phyloP scores from a whole-genome alignment of 345 rosid species.

The Nephelium lappaceum region DNA sequence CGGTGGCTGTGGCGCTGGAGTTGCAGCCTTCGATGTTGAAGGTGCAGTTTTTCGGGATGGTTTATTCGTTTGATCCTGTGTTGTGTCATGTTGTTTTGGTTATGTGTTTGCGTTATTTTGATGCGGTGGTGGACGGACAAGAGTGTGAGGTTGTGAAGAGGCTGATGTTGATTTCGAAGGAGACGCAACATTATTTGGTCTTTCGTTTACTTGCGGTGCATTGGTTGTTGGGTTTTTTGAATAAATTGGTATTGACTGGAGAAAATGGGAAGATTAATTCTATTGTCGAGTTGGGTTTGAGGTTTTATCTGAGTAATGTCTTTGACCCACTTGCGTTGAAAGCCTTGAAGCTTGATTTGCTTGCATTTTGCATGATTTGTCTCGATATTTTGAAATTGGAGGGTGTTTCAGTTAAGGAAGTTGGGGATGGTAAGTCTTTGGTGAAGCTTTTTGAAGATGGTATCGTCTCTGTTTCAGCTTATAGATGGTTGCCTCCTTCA shows the following conservation, averaged over 20 bases:
- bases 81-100: conserved; percentile 71
- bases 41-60: conserved; percentile 88
- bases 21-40: conserved; percentile 90
- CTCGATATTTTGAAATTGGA: conserved; percentile 42
- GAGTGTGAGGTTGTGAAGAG: conserved; percentile 72
- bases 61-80: conserved; percentile 80
- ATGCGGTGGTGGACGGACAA: conserved; percentile 82
- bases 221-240: conserved; percentile 76
- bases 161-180: conserved; percentile 65
- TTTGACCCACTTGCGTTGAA: conserved; percentile 93
- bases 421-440: conserved; percentile 37
- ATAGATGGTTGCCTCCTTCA: conserved; percentile 93
- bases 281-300: conserved; percentile 58
- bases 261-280: conserved; percentile 57
- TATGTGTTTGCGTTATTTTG: conserved; percentile 61
- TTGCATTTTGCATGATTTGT: conserved; percentile 64
- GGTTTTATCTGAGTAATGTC: conserved; percentile 67
- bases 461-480: conserved; percentile 75
- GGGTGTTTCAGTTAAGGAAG: conserved; percentile 28
- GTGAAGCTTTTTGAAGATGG: conserved; percentile 66
- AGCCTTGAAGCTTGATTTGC: conserved; percentile 82
- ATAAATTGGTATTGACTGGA: conserved; percentile 44
- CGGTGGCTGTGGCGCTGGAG: conserved; percentile 71
- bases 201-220: conserved; percentile 85
- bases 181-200: conserved; percentile 66